Conservation (phyloP, 2,329 filamentous ascomycete genomes). For the Sclerotinia borealis region DNA sequence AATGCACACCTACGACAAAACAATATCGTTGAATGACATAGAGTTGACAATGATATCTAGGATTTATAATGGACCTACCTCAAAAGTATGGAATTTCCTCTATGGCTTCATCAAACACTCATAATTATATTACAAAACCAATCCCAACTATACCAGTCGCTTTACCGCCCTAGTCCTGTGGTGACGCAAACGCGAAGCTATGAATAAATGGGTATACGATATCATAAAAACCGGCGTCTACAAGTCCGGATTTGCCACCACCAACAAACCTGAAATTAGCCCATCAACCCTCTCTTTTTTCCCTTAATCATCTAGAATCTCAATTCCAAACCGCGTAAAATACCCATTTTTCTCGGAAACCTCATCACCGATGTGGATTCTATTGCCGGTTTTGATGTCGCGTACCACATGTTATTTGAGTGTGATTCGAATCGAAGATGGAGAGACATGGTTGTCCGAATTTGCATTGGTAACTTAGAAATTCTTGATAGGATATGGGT, state of each 20-base stretch:
- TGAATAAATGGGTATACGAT: constrained; percentile 74
- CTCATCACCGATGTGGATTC: constrained; percentile 60
- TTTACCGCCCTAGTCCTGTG: constrained; percentile 64
- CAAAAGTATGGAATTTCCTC: constrained; percentile 11
- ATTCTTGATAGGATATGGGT: constrained; percentile 57
- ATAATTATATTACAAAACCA: constrained; percentile 58
- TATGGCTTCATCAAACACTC: constrained; percentile 51
- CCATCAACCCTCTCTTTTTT: constrained; percentile 64
- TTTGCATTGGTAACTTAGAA: constrained; percentile 50
- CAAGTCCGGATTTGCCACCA: constrained; percentile 75
- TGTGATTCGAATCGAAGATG: constrained; percentile 60
- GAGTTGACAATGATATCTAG: neutral
- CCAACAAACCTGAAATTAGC: constrained; percentile 69
- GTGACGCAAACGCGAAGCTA: constrained; percentile 45
- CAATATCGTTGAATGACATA: neutral
- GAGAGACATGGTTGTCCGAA: constrained; percentile 57
- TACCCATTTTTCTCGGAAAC: constrained; percentile 54
- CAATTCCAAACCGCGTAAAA: constrained; percentile 44
- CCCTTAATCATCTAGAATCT: constrained; percentile 67
- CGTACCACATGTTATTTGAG: constrained; percentile 58
- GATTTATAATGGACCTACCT: constrained; percentile 13
- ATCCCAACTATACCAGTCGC: constrained; percentile 57
- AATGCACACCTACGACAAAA: neutral
- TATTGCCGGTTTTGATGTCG: constrained; percentile 55
- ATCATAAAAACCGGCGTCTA: constrained; percentile 63